phyloP scores from a whole-genome alignment of 371 early-diverging fungal species.

The Apophysomyces variabilis region DNA sequence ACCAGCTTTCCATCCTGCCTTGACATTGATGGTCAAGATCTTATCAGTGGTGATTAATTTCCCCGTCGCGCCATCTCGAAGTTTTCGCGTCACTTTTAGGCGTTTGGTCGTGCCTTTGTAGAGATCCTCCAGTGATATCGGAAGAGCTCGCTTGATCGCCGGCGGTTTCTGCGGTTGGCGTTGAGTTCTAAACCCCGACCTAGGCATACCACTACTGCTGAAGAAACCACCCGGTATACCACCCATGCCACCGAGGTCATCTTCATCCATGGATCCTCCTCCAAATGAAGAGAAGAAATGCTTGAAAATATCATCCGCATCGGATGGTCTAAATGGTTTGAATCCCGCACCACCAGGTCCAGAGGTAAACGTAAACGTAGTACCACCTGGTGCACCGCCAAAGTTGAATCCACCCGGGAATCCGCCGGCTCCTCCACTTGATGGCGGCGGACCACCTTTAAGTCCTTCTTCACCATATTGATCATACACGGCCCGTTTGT shows the following conservation, averaged over 20 bases:
- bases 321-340: conserved; percentile 76
- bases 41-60: conserved; percentile 70
- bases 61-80: conserved; percentile 57
- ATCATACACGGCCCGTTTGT: conserved; percentile 87
- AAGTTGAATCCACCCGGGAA: conserved; percentile 45
- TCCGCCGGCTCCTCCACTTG: conserved; percentile 45
- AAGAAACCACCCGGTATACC: conserved; percentile 35
- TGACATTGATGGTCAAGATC: conserved; percentile 85
- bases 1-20: conserved; percentile 98
- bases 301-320: conserved; percentile 92
- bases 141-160: conserved; percentile 71
- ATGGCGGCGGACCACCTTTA: conserved; percentile 61
- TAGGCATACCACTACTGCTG: conserved; percentile 48
- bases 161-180: conserved; percentile 49
- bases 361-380: conserved; percentile 64
- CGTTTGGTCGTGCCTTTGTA: conserved; percentile 91
- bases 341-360: conserved; percentile 64
- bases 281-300: conserved; percentile 82
- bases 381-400: conserved; percentile 54
- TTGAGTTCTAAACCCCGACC: conserved; percentile 15
- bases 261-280: conserved; percentile 30
- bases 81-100: conserved; percentile 89
- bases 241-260: conserved; percentile 37
- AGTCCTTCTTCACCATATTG: conserved; percentile 93
- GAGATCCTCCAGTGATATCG: conserved; percentile 91